Percentiles rank a stretch among this genome's conserved stretches.
These are phyloP conservation scores for Phylloporus arenicola DNA, from an alignment of 768 basidiomycete species.

Conservation along the genomic window DNA sequence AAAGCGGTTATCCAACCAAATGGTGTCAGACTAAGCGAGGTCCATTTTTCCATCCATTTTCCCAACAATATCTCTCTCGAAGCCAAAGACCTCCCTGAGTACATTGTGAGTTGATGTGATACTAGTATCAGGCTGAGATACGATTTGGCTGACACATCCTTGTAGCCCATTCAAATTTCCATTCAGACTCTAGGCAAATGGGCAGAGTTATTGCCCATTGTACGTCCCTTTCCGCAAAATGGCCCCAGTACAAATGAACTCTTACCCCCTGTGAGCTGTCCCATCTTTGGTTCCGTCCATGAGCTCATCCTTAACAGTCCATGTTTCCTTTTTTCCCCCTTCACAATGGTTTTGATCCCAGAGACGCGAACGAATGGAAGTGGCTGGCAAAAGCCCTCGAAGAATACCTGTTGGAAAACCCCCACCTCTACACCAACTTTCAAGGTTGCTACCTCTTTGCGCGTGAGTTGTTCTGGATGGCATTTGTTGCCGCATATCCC, in stretches of 20 bases:
- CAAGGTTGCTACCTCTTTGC: background rate
- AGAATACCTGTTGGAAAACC: background rate
- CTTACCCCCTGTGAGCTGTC: background rate
- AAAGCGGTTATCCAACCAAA: background rate
- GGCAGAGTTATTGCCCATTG: background rate
- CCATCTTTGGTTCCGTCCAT: background rate
- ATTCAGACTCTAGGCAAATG: background rate
- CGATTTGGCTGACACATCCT: background rate
- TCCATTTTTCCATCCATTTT: background rate
- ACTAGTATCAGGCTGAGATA: too few relatives aligned
- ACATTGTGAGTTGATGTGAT: background rate
- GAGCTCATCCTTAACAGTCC: background rate
- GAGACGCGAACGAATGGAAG: background rate
- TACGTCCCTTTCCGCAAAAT: background rate
- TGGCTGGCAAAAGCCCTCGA: background rate
- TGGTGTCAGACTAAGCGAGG: background rate
- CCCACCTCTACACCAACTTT: background rate
- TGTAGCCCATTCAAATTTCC: background rate
- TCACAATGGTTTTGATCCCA: background rate
- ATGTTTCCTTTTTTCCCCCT: background rate
- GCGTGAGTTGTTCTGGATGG: slow-evolving; percentile 6
- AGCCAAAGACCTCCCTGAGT: background rate
- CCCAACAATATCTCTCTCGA: background rate
- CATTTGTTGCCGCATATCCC: slow-evolving; percentile 5
- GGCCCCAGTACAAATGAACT: background rate